phyloP scores from a whole-genome alignment of 2,329 filamentous ascomycete species.

The Fusarium stilboides region DNA sequence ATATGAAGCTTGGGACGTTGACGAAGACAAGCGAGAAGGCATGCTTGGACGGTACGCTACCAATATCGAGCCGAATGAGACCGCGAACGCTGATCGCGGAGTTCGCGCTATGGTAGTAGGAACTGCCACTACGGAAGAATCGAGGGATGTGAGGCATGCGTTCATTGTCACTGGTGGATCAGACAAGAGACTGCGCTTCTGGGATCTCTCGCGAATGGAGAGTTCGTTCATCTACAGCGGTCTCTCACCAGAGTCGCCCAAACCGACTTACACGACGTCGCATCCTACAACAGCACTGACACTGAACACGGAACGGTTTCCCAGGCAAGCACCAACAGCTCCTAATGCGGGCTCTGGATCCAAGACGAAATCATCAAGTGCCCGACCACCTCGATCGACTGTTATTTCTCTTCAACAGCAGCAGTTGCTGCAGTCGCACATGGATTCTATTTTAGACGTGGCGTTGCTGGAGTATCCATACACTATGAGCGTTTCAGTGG shows the following conservation, averaged over 20 bases:
- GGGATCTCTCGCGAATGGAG: conserved; percentile 87
- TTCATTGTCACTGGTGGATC: conserved; percentile 91
- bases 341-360: conserved; percentile 52
- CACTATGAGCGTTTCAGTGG: conserved; percentile 91
- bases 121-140: conserved; percentile 78
- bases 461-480: conserved; percentile 91
- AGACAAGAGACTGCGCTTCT: conserved; percentile 93
- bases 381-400: conserved; percentile 78
- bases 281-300: conserved; percentile 75
- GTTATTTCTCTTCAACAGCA: conserved; percentile 92
- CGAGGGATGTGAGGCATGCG: conserved; percentile 80
- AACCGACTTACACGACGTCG: conserved; percentile 78
- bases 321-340: conserved; percentile 56
- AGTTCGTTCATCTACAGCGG: conserved; percentile 87
- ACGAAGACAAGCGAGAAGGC: conserved; percentile 88
- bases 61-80: conserved; percentile 74
- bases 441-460: conserved; percentile 90
- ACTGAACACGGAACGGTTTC: conserved; percentile 75
- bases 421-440: conserved; percentile 85
- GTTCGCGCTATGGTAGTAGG: conserved; percentile 83
- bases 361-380: conserved; percentile 51
- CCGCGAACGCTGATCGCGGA: conserved; percentile 73
- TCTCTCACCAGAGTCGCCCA: conserved; percentile 76
- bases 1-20: conserved; percentile 89
- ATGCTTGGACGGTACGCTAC: conserved; percentile 90